These are phyloP conservation scores for Hypomyces rosellus DNA, from an alignment of 2,329 filamentous ascomycete species.

Conservation along the genomic window DNA sequence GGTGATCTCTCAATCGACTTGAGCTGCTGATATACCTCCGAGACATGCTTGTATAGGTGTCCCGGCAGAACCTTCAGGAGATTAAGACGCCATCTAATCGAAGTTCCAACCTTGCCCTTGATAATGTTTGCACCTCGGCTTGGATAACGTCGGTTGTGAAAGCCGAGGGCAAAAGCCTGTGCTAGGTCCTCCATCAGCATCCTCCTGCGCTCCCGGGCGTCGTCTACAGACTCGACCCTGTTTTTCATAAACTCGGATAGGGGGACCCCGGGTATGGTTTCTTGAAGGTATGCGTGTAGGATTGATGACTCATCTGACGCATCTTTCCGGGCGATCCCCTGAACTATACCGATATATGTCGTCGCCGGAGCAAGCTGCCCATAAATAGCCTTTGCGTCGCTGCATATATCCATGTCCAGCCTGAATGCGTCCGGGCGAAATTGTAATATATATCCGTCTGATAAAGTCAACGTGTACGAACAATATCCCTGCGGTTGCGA, in stretches of 20 bases:
- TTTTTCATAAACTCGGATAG: slow-evolving; percentile 20
- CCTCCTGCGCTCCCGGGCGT: slow-evolving; percentile 20
- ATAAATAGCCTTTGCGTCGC: slow-evolving; percentile 33
- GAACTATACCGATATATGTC: slow-evolving; percentile 29
- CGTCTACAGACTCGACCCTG: not conserved
- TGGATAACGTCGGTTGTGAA: slow-evolving; percentile 18
- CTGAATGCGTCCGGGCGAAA: slow-evolving; percentile 40
- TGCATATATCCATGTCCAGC: slow-evolving; percentile 33
- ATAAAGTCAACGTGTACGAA: slow-evolving; percentile 42
- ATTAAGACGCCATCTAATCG: slow-evolving; percentile 34
- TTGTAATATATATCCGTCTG: slow-evolving; percentile 36
- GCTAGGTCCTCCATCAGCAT: slow-evolving; percentile 37
- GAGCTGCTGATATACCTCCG: slow-evolving; percentile 16
- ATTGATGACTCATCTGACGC: not conserved
- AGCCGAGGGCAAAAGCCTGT: slow-evolving; percentile 32
- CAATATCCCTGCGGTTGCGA: slow-evolving; percentile 43
- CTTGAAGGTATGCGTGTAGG: slow-evolving; percentile 37
- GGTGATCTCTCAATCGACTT: slow-evolving; percentile 37
- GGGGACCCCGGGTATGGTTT: slow-evolving; percentile 35
- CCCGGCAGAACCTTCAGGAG: slow-evolving; percentile 31
- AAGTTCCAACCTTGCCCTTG: slow-evolving; percentile 33
- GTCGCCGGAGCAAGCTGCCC: slow-evolving; percentile 37
- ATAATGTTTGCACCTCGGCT: not conserved
- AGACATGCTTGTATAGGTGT: slow-evolving; percentile 20
- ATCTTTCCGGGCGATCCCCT: not conserved